Percentiles rank a stretch among this genome's conserved stretches.
phyloP scores from a whole-genome alignment of 192 early-diverging fungal species.

The Rhizoclosmatium globosum region DNA sequence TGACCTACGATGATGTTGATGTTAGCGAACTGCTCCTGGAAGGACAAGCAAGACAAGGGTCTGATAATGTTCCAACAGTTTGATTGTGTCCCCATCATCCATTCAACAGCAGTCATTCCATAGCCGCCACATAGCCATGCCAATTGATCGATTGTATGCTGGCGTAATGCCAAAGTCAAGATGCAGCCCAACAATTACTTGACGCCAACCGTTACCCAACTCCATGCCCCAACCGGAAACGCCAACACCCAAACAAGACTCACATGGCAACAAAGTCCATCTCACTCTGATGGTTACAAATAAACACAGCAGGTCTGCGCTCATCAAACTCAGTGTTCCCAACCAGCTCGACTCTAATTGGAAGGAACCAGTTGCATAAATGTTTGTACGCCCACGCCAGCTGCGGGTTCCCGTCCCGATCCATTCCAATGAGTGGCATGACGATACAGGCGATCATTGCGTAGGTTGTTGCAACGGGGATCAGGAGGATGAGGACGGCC shows the following conservation, averaged over 20 bases:
- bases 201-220: not conserved
- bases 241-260: not conserved
- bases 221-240: not conserved
- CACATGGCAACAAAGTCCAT: slow-evolving; percentile 70
- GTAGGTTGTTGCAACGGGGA: slow-evolving; percentile 20
- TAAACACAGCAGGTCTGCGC: slow-evolving; percentile 66
- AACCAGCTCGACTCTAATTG: slow-evolving; percentile 63
- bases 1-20: not conserved
- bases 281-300: slow-evolving; percentile 85
- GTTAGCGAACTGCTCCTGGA: no score
- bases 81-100: no score
- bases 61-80: no score
- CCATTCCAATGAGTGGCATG: not conserved
- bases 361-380: slow-evolving; percentile 21
- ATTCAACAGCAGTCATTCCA: no score
- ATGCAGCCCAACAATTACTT: no score
- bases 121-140: no score
- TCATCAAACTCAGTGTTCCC: slow-evolving; percentile 62
- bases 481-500: slow-evolving; percentile 19
- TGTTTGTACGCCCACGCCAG: slow-evolving; percentile 11
- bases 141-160: no score
- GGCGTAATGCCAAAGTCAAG: no score
- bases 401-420: slow-evolving; percentile 21
- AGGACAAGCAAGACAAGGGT: no score
- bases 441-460: slow-evolving; percentile 19